These are phyloP conservation scores for Cryptococcus depauperatus DNA, from an alignment of 1,284 basidiomycete genomes.

Conservation along the genomic window DNA sequence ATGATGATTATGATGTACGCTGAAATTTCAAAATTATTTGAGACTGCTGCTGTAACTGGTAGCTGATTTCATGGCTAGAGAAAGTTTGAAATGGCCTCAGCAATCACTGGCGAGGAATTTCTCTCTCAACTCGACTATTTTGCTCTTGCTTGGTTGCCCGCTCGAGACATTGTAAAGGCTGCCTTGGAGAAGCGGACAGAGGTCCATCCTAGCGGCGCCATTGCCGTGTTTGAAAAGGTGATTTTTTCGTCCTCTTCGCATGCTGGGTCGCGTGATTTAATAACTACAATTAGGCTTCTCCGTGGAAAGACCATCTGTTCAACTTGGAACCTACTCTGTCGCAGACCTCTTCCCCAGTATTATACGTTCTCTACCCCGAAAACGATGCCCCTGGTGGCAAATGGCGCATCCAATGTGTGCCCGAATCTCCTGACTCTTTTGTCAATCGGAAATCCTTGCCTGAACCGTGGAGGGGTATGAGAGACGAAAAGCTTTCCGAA, in stretches of 20 bases:
- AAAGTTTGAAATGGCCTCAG: conserved; percentile 70
- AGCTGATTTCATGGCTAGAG: conserved; percentile 46
- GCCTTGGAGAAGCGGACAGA: conserved; percentile 59
- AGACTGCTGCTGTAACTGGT: not conserved
- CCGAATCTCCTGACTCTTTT: conserved; percentile 73
- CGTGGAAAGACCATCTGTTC: conserved; percentile 79
- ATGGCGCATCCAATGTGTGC: conserved; percentile 93
- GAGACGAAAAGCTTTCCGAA: conserved; percentile 71
- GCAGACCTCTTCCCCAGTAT: conserved; percentile 28
- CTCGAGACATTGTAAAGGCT: conserved; percentile 67
- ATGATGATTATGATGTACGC: conserved; percentile 63
- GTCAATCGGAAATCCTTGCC: conserved; percentile 85
- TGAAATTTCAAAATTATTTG: conserved; percentile 15
- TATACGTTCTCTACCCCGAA: conserved; percentile 90
- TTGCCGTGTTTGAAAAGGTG: conserved; percentile 75
- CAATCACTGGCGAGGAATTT: conserved; percentile 81
- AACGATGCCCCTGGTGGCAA: conserved; percentile 53
- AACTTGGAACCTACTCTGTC: conserved; percentile 57
- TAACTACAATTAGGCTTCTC: conserved; percentile 25
- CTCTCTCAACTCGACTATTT: conserved; percentile 72
- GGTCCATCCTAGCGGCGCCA: conserved; percentile 63
- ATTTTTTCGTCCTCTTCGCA: no score
- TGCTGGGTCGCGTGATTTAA: no score
- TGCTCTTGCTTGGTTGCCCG: conserved; percentile 84
- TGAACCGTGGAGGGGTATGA: conserved; percentile 83